phyloP scores from a whole-genome alignment of 2,329 filamentous ascomycete genomes.

The Alternaria conjuncta region DNA sequence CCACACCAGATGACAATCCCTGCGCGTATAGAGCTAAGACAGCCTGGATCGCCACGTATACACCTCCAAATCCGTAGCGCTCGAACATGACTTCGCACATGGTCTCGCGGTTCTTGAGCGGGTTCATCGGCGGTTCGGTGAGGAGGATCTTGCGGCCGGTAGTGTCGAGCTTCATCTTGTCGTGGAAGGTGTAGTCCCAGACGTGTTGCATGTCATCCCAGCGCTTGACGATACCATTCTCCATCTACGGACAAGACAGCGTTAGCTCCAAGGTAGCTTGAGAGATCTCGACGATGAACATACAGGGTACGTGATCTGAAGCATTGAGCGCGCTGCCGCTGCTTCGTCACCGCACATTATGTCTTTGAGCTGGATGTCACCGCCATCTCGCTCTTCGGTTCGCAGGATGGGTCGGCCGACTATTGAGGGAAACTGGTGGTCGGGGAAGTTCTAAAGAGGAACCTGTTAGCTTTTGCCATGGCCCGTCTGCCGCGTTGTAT shows the following conservation, averaged over 20 bases:
- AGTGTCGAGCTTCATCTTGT: constrained; percentile 94
- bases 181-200: constrained; percentile 98
- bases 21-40: constrained; percentile 96
- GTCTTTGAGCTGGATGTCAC: constrained; percentile 82
- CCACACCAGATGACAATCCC: constrained; percentile 83
- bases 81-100: constrained; percentile 99
- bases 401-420: constrained; percentile 96
- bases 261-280: constrained; percentile 29
- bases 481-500: not conserved
- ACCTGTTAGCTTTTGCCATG: constrained; percentile 10
- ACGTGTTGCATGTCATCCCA: constrained; percentile 99
- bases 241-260: constrained; percentile 69
- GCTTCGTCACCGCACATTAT: constrained; percentile 99
- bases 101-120: constrained; percentile 92
- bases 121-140: constrained; percentile 98
- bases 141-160: constrained; percentile 94
- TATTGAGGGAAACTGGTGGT: constrained; percentile 98
- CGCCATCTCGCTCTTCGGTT: constrained; percentile 83
- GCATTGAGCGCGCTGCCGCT: constrained; percentile 91
- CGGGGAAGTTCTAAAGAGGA: constrained; percentile 83
- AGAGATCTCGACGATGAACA: constrained; percentile 30
- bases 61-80: constrained; percentile 91
- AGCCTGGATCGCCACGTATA: constrained; percentile 97
- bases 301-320: constrained; percentile 96
- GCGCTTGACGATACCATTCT: constrained; percentile 98